Evolutionary conservation across 2,329 filamentous ascomycete species (phyloP).

Genomic region (Sporothrix pallida): DNA sequence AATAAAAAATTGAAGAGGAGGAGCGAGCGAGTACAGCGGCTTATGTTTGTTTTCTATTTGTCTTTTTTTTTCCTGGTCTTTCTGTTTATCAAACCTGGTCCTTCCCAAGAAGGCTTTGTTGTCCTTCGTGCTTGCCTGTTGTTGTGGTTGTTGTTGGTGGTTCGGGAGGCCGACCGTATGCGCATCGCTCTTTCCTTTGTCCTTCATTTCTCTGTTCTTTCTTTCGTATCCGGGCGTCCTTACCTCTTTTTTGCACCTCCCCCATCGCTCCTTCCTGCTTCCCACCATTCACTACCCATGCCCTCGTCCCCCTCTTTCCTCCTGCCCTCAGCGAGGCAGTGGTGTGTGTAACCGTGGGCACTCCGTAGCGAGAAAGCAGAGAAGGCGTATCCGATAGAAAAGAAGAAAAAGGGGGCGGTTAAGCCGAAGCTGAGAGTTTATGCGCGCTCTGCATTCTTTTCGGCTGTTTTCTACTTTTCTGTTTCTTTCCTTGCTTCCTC

Average conservation of each 20-base stretch:
- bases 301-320: not conserved
- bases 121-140: not conserved
- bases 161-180: not conserved
- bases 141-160: not conserved
- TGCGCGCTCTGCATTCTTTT: not conserved
- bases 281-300: not conserved
- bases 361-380: slow-evolving; percentile 20
- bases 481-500: not conserved
- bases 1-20: not conserved
- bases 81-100: not conserved
- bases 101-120: not conserved
- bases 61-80: not conserved
- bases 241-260: not conserved
- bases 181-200: slow-evolving; percentile 8
- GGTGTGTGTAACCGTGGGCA: slow-evolving; percentile 17
- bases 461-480: not conserved
- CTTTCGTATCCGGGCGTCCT: slow-evolving; percentile 3
- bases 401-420: not conserved
- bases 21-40: not conserved
- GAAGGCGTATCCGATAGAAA: not conserved
- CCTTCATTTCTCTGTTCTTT: not conserved
- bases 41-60: not conserved
- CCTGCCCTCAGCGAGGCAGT: not conserved
- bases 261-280: not conserved
- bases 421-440: slow-evolving; percentile 10